phyloP scores from a whole-genome alignment of 306 rosid genomes.

The Sophora flavescens region DNA sequence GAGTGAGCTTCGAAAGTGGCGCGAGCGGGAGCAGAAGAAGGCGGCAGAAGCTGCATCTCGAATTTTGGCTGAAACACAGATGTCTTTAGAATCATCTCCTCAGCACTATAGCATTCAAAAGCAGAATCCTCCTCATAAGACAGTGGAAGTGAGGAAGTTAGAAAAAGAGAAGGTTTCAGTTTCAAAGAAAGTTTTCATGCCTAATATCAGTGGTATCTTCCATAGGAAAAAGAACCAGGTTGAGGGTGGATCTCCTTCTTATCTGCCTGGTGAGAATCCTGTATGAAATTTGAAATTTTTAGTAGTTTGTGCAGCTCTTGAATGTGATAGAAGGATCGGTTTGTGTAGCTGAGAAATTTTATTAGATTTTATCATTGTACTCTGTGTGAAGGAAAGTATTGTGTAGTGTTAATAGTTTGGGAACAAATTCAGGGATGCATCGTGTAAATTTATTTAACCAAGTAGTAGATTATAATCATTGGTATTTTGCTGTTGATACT shows the following conservation, averaged over 20 bases:
- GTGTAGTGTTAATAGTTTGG: conserved; percentile 53
- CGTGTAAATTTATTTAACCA: conserved; percentile 66
- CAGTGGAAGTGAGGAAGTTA: conserved; percentile 58
- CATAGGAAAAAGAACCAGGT: conserved; percentile 81
- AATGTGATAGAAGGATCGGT: conserved; percentile 54
- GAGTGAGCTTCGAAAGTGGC: conserved; percentile 89
- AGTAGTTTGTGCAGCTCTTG: conserved; percentile 54
- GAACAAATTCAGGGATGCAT: conserved; percentile 46
- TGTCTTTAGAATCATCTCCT: conserved; percentile 70
- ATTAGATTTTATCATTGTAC: conserved; percentile 44
- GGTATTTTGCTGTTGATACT: conserved; percentile 22
- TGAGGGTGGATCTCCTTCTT: conserved; percentile 91
- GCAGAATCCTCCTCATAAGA: conserved; percentile 59
- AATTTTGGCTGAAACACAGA: conserved; percentile 75
- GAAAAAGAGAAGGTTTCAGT: conserved; percentile 69
- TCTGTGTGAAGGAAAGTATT: conserved; percentile 47
- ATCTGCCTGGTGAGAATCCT: conserved; percentile 84
- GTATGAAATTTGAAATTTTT: conserved; percentile 56
- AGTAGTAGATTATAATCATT: conserved; percentile 42
- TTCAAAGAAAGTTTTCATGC: conserved; percentile 79
- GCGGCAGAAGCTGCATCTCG: conserved; percentile 92
- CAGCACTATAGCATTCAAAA: conserved; percentile 69
- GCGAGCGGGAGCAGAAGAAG: conserved; percentile 91
- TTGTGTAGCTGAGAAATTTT: conserved; percentile 63
- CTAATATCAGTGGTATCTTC: conserved; percentile 80